phyloP scores from a whole-genome alignment of 169 alveolate species.

The Theileria orientalis region DNA sequence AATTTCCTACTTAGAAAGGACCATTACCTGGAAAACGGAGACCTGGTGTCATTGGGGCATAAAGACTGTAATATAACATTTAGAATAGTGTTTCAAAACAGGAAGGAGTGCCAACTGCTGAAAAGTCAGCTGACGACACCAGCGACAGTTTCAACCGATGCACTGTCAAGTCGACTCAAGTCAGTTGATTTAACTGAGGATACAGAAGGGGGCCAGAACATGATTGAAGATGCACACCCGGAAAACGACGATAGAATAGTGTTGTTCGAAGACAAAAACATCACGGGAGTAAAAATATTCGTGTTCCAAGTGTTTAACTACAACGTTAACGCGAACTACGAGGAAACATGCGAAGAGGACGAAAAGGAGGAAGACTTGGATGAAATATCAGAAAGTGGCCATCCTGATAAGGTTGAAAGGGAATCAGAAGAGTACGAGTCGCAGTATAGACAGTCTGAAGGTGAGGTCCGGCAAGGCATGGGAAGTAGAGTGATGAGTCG shows the following conservation, averaged over 20 bases:
- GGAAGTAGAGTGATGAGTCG: not conserved
- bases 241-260: constrained; percentile 11
- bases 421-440: not conserved
- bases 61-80: constrained; percentile 4
- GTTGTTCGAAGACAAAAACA: not conserved
- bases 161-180: not conserved
- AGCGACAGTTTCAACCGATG: not conserved
- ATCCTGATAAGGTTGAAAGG: too few relatives aligned
- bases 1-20: not conserved
- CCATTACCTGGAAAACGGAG: constrained; percentile 15
- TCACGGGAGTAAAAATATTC: constrained; percentile 5
- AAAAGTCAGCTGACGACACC: not conserved
- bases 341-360: too few relatives aligned
- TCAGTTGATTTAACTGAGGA: not conserved
- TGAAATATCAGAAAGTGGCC: too few relatives aligned
- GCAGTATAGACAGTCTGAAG: not conserved
- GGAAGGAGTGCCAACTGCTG: not conserved
- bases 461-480: not conserved
- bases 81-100: constrained; percentile 20
- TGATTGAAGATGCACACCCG: too few relatives aligned
- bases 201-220: too few relatives aligned
- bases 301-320: constrained; percentile 1
- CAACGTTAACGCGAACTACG: not conserved
- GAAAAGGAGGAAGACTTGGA: not conserved
- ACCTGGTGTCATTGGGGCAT: constrained; percentile 30